A percentile compares a stretch with the other conserved stretches of the same genome.
These are phyloP conservation scores for Aspergillus eucalypticola DNA, from an alignment of 2,329 filamentous ascomycete genomes.

Conservation along the genomic window DNA sequence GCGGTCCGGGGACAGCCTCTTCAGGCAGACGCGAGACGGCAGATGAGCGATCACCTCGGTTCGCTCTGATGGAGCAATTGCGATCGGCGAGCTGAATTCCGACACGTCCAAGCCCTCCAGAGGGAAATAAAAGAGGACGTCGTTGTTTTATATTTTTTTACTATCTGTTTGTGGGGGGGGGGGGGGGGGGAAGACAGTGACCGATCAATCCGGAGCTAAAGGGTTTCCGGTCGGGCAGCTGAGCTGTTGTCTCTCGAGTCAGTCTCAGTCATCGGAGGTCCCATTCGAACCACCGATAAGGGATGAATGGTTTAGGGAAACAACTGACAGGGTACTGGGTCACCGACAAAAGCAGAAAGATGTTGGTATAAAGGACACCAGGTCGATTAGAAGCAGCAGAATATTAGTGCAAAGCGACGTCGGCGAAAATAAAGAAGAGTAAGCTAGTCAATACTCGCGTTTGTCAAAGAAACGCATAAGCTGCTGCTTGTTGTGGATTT, in stretches of 20 bases:
- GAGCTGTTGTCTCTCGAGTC: conserved; percentile 15
- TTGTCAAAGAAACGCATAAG: conserved; percentile 6
- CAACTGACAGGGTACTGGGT: conserved; percentile 18
- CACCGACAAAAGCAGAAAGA: conserved; percentile 17
- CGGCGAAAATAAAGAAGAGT: conserved; percentile 13
- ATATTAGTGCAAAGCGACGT: conserved; percentile 18
- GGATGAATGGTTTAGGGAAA: conserved; percentile 15
- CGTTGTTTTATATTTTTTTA: conserved; percentile 13
- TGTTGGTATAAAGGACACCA: conserved; percentile 23
- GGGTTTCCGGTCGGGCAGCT: conserved; percentile 21
- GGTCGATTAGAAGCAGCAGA: conserved; percentile 16
- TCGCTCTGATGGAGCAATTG: conserved; percentile 23
- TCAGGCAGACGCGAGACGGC: conserved; percentile 20
- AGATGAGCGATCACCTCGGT: conserved; percentile 15
- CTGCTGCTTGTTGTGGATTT: conserved; percentile 17
- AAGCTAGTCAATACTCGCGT: conserved; percentile 8
- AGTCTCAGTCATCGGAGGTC: conserved; percentile 18
- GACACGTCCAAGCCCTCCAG: conserved; percentile 26
- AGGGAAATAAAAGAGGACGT: conserved; percentile 17
- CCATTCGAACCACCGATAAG: conserved; percentile 19
- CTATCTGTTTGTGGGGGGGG: neutral
- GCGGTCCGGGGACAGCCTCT: conserved; percentile 28
- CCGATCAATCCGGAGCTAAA: conserved; percentile 13
- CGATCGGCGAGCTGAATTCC: conserved; percentile 25
- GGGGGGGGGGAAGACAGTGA: too few species aligned